Conservation (phyloP, 176 grass and related monocot genomes). For the Juncus effusus region DNA sequence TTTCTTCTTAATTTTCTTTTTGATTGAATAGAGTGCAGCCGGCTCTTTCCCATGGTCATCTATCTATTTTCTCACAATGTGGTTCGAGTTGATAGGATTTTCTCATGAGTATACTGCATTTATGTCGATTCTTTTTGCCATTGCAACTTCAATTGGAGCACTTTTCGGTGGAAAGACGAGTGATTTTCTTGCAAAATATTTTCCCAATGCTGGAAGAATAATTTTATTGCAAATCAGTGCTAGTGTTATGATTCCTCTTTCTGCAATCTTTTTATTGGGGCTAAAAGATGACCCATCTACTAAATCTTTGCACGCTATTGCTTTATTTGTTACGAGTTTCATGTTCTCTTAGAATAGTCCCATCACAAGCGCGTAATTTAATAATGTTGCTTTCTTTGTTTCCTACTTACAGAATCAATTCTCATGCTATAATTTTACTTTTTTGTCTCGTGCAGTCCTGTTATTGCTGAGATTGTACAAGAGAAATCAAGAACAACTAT, state of each 20-base stretch:
- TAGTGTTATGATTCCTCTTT: conserved; percentile 50
- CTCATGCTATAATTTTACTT: neutral
- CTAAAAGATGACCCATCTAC: conserved; percentile 53
- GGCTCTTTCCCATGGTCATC: conserved; percentile 57
- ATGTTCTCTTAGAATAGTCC: conserved; percentile 80
- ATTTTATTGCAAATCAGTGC: conserved; percentile 68
- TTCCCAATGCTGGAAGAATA: conserved; percentile 57
- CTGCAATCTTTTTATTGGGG: neutral
- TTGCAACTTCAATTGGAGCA: conserved; percentile 51
- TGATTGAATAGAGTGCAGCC: conserved; percentile 53
- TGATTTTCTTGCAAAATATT: conserved; percentile 36
- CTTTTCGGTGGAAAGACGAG: conserved; percentile 51
- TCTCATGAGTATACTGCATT: conserved; percentile 42
- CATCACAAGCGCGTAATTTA: conserved; percentile 74
- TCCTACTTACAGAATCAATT: neutral
- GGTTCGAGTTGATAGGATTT: conserved; percentile 38
- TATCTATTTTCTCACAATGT: conserved; percentile 65
- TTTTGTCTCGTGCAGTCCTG: conserved; percentile 41
- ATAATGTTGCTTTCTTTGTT: neutral
- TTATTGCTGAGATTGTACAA: conserved; percentile 47
- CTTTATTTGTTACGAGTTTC: conserved; percentile 76
- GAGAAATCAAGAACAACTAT: conserved; percentile 37
- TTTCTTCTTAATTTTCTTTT: conserved; percentile 10
- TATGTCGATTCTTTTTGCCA: conserved; percentile 50
- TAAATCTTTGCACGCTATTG: conserved; percentile 47